A percentile compares a stretch with the other conserved stretches of the same genome.
phyloP scores from a whole-genome alignment of 2,329 filamentous ascomycete species.

The Penicillium oxalicum region DNA sequence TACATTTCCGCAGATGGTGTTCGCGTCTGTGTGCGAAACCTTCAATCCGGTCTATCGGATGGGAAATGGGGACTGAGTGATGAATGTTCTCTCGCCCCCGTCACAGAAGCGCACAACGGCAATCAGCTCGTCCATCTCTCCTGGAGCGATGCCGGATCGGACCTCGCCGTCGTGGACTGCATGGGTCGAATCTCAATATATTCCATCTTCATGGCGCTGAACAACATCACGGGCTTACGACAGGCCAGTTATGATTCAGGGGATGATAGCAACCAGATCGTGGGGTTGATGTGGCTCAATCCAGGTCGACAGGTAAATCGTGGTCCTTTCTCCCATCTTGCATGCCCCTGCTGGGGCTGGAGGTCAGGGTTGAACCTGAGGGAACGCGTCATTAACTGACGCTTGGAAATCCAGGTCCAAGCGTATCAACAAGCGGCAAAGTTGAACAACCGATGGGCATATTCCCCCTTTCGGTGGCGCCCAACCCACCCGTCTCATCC shows the following conservation, averaged over 20 bases:
- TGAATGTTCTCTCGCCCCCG: slow-evolving; percentile 57
- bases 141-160: slow-evolving; percentile 71
- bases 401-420: slow-evolving; percentile 27
- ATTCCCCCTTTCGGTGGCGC: slow-evolving; percentile 60
- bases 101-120: slow-evolving; percentile 56
- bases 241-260: slow-evolving; percentile 61
- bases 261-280: slow-evolving; percentile 69
- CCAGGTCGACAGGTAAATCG: slow-evolving; percentile 46
- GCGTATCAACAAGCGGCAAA: slow-evolving; percentile 57
- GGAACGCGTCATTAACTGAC: neutral
- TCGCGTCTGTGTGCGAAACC: slow-evolving; percentile 64
- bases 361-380: neutral
- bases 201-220: slow-evolving; percentile 64
- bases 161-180: slow-evolving; percentile 77
- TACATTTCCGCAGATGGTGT: slow-evolving; percentile 68
- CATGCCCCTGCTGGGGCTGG: no score
- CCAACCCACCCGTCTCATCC: slow-evolving; percentile 65
- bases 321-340: no score
- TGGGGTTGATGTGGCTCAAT: slow-evolving; percentile 79
- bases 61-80: slow-evolving; percentile 72
- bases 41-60: slow-evolving; percentile 62
- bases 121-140: slow-evolving; percentile 70
- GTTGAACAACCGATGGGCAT: slow-evolving; percentile 59
- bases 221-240: slow-evolving; percentile 60
- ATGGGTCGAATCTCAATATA: slow-evolving; percentile 72